Percentiles rank a stretch among this genome's conserved stretches.
Conservation (phyloP, 139 green algal genomes). For the Pseudopediastrum boryanum region DNA sequence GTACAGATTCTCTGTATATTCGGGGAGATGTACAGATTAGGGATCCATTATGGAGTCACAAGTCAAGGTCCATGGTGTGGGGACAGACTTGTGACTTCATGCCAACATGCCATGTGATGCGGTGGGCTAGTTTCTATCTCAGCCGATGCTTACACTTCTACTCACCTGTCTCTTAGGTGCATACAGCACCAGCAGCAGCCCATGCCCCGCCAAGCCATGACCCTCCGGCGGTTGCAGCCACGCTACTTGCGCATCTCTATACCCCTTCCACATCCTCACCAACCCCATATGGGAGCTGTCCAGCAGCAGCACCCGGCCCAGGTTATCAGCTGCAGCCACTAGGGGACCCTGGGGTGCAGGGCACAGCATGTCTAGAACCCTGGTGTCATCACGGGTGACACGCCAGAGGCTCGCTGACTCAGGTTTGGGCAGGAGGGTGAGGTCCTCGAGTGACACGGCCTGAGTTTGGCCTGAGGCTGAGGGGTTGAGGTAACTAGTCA, state of each 20-base stretch:
- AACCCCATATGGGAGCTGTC: slow-evolving; percentile 44
- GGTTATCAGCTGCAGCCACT: slow-evolving; percentile 60
- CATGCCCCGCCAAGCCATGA: background rate
- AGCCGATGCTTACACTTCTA: background rate
- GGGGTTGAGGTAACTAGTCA: too few relatives aligned
- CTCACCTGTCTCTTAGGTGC: slow-evolving; percentile 47
- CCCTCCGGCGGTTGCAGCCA: slow-evolving; percentile 52
- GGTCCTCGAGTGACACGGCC: too few relatives aligned
- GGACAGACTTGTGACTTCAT: too few relatives aligned
- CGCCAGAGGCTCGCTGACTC: slow-evolving; percentile 16
- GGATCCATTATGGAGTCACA: too few relatives aligned
- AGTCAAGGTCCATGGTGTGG: too few relatives aligned
- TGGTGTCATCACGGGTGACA: slow-evolving; percentile 33
- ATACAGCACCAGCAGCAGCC: slow-evolving; percentile 54
- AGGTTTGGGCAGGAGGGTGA: slow-evolving; percentile 15
- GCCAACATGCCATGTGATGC: too few relatives aligned
- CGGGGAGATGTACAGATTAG: too few relatives aligned
- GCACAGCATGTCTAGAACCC: slow-evolving; percentile 30
- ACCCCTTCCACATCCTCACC: slow-evolving; percentile 74
- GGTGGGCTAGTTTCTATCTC: background rate
- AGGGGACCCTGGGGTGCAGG: slow-evolving; percentile 42
- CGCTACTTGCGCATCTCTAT: slow-evolving; percentile 66
- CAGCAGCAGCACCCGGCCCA: slow-evolving; percentile 69
- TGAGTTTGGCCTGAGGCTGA: too few relatives aligned
- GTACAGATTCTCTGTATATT: too few relatives aligned